These are phyloP conservation scores for Plasmodium sp. DNA, from an alignment of 169 alveolate species.

Conservation along the genomic window DNA sequence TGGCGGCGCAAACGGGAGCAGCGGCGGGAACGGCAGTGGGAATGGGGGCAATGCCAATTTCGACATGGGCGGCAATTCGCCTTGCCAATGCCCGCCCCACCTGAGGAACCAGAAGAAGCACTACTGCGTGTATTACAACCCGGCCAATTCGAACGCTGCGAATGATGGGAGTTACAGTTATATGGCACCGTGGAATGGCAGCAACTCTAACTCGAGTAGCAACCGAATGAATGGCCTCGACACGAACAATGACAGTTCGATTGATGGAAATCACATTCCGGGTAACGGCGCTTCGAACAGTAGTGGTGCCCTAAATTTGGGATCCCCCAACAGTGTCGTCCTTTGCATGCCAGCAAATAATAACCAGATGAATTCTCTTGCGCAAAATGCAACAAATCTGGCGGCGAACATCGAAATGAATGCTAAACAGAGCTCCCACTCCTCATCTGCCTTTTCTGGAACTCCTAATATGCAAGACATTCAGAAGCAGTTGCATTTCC, in stretches of 20 bases:
- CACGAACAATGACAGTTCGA: neutral
- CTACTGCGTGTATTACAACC: conserved; percentile 20
- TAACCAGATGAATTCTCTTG: conserved; percentile 13
- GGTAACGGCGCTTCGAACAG: neutral
- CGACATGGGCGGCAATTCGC: neutral
- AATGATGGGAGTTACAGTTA: conserved; percentile 19
- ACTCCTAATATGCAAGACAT: conserved; percentile 6
- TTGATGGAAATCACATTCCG: neutral
- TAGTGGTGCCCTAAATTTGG: conserved; percentile 4
- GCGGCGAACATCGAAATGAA: conserved; percentile 24
- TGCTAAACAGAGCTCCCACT: neutral
- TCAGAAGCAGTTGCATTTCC: conserved; percentile 17
- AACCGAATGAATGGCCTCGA: neutral
- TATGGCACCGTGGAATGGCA: conserved; percentile 17
- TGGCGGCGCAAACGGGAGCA: neutral
- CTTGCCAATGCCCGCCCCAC: conserved; percentile 39
- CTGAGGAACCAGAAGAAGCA: conserved; percentile 54
- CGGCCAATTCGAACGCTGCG: neutral
- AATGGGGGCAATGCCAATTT: neutral
- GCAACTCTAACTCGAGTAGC: neutral
- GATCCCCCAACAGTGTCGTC: neutral
- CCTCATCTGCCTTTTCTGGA: neutral
- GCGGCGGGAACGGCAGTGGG: neutral
- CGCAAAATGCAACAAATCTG: conserved; percentile 15
- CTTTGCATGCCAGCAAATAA: conserved; percentile 8